Conservation (phyloP, 208 protist species). For the Porcisia hertigi region DNA sequence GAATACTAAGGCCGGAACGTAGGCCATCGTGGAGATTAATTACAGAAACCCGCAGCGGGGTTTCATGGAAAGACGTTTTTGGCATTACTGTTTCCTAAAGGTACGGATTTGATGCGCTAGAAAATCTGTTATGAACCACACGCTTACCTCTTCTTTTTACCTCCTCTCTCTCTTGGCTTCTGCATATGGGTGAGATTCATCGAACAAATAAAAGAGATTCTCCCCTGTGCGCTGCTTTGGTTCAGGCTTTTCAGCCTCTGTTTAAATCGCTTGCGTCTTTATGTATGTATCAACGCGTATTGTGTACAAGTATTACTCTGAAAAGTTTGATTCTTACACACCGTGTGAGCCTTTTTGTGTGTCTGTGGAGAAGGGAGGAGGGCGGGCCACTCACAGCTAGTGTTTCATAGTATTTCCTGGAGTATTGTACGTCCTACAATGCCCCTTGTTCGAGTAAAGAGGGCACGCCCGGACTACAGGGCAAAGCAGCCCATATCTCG, state of each 20-base stretch:
- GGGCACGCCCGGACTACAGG: conserved; percentile 1
- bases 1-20: background rate
- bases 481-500: conserved; percentile 29
- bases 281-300: background rate
- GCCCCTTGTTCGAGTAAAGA: conserved; percentile 27
- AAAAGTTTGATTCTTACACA: background rate
- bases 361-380: no score
- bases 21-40: background rate
- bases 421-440: conserved; percentile 13
- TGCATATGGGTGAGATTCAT: background rate
- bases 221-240: background rate
- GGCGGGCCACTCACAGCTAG: background rate
- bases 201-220: conserved; percentile 5
- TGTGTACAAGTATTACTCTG: background rate
- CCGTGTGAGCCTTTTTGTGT: no score
- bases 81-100: no score
- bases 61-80: no score
- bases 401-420: conserved; percentile 4
- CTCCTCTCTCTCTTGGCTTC: conserved; percentile 11
- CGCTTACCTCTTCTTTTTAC: conserved; percentile 9
- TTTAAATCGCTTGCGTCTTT: conserved; percentile 5
- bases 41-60: background rate
- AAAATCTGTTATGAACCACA: background rate
- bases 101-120: background rate
- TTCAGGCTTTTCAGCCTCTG: conserved; percentile 51